Conservation (phyloP, 192 early-diverging fungal genomes). For the Gigaspora rosea region DNA sequence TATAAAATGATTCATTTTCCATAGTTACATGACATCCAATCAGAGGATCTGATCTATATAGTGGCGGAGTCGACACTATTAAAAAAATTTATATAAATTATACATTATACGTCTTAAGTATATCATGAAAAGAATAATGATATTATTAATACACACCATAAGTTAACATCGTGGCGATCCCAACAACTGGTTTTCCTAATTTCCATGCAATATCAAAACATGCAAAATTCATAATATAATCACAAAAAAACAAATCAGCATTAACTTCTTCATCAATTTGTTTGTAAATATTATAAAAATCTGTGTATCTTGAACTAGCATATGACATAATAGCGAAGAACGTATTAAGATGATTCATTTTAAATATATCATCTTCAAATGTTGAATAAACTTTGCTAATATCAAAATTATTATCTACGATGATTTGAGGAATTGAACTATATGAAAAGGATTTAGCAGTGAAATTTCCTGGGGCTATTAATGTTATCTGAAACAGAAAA, state of each 20-base stretch:
- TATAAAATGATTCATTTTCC: conserved; percentile 12
- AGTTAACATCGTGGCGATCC: not conserved
- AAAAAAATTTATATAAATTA: not conserved
- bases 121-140: not conserved
- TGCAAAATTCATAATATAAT: not conserved
- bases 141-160: not conserved
- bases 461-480: conserved; percentile 2
- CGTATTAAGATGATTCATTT: not conserved
- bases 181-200: conserved; percentile 20
- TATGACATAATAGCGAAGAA: not conserved
- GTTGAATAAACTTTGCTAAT: not conserved
- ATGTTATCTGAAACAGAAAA: not conserved
- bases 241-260: conserved; percentile 22
- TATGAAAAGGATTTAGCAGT: not conserved
- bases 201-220: conserved; percentile 20
- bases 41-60: conserved; percentile 19
- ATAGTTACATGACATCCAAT: conserved; percentile 22
- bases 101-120: not conserved
- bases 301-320: not conserved
- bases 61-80: not conserved
- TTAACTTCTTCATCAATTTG: not conserved
- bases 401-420: not conserved
- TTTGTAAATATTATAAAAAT: conserved; percentile 3
- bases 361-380: not conserved
- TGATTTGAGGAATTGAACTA: not conserved